Evolutionary conservation across 139 green algal species (phyloP), one percentile per base, ranked within the genome.

Genomic region (Chlamydomonas sp.): DNA sequence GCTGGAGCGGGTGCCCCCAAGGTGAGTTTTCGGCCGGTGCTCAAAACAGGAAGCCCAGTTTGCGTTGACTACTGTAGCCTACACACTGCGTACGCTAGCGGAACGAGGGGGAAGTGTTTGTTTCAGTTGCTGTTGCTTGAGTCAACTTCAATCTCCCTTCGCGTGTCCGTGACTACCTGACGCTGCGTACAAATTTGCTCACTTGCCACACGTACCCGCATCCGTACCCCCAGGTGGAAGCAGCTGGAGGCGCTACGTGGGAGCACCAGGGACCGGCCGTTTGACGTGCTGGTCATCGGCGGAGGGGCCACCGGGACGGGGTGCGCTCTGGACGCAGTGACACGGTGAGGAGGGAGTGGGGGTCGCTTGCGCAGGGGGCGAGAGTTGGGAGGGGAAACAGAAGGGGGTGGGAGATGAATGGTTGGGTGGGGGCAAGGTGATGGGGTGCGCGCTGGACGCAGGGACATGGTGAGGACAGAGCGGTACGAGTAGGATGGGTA

Each of bases 231-330:
- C 20, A 61, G 82, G 5, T n/a, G n/a, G 20, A 72, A 64, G 8
- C 78, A 89, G 77, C 67, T 89, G 85, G 67, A 84, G 60, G 7
- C 58, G 64, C 85, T 84, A 61, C 77, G 85, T 83, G 74, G 73
- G 6, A 59, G 60, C 73, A 88, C 74, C 31, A 63, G 73, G 14
- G 83, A 88, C 15, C 73, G 74, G 31, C 94, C 95, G 0, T 98
- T 97, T 66, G 97, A 99, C 82, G 63, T 99, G 12, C 90, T 99
- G 14, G 94, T 99, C 76, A 96, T 99, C 60, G 97, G 97, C 8
- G 98, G 98, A 4, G 98, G 98, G 3, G 98, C 98, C n/a, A 99
- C 98, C 0, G 98, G 98, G 16, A 91, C 96, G 5, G 98, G 98
- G 7, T 95, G 93, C 81, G 97, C 97, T 1, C 69, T 99, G 8